A percentile compares a stretch with the other conserved stretches of the same genome.
phyloP scores from a whole-genome alignment of 768 basidiomycete genomes.

The Boletus sensibilis region DNA sequence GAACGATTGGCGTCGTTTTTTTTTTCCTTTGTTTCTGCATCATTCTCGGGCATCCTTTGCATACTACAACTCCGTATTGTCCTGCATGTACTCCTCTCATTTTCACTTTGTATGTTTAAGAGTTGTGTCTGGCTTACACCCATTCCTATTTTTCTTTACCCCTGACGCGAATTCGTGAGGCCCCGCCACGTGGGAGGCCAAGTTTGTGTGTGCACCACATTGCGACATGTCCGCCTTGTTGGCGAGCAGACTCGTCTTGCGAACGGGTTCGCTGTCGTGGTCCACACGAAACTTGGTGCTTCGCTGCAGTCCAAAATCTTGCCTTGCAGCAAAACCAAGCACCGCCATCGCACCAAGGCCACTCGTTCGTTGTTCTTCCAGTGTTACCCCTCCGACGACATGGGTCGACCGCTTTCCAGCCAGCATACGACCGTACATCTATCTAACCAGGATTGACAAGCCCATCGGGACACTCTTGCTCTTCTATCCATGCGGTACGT shows the following conservation, averaged over 20 bases:
- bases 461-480: slow-evolving; percentile 91
- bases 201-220: not conserved
- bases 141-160: not conserved
- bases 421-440: slow-evolving; percentile 71
- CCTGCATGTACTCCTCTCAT: slow-evolving; percentile 28
- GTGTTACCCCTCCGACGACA: slow-evolving; percentile 32
- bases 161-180: not conserved
- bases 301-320: not conserved
- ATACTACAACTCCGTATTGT: slow-evolving; percentile 25
- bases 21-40: slow-evolving; percentile 17
- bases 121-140: slow-evolving; percentile 10
- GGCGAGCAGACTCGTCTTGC: slow-evolving; percentile 2
- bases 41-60: slow-evolving; percentile 29
- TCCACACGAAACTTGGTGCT: not conserved
- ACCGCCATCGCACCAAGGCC: not conserved
- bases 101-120: slow-evolving; percentile 21
- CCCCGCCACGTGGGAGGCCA: not conserved
- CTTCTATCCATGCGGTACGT: slow-evolving; percentile 92
- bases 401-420: slow-evolving; percentile 70
- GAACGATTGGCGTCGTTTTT: slow-evolving; percentile 23
- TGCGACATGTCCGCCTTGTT: slow-evolving; percentile 13
- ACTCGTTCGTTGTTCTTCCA: slow-evolving; percentile 19
- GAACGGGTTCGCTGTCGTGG: not conserved
- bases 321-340: not conserved
- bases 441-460: slow-evolving; percentile 89